Base-by-base conservation (phyloP, 108 stramenopile species). In the Bacterosira constricta region DNA sequence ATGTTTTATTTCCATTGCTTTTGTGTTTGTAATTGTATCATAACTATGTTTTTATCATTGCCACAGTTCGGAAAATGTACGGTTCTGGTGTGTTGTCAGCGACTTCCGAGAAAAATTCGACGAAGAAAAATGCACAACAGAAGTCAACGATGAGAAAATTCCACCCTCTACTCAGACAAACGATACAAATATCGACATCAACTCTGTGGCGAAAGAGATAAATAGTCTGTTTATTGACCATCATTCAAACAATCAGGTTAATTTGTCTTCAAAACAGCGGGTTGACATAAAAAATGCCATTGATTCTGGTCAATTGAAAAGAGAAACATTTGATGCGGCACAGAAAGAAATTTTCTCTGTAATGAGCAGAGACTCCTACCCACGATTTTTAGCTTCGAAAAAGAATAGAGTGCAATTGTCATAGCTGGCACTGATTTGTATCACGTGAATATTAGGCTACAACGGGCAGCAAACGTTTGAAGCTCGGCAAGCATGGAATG, bases 51-150 rank as follows among this genome's bases (percentile, higher is more conserved):
- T 30, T 38, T 9, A 17, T n/a, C 3, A 37, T 27, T 37, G 25
- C 20, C 34, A 12, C 30, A 65, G 63, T 50, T 46, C 63, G 1
- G 70, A 76, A 39, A 81, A 81, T 47, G 51, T 83, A 27, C 60
- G 34, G 9, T 83, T 83, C 47, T 83, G 82, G 82, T 56, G 55
- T 35, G 82, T 73, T 27, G 82, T 83, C 0, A 83, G 74, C 42
- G 77, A 83, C 26, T 83, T 68, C 58, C 66, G 61, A 51, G 49
- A 57, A 55, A 70, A 66, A 21, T 72, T 67, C 17, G 66, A 82
- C 17, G 50, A 63, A 31, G 73, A 52, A 26, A 63, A 30, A 31
- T 42, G 12, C 9, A 46, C 37, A n/a, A 7, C 42, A 30, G 34
- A 31, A 37, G 26, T 41, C 8, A 31, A 49, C 21, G 51, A 47